A percentile compares a stretch with the other conserved stretches of the same genome.
phyloP scores from a whole-genome alignment of 371 early-diverging fungal genomes.

The Rhizomucor miehei region DNA sequence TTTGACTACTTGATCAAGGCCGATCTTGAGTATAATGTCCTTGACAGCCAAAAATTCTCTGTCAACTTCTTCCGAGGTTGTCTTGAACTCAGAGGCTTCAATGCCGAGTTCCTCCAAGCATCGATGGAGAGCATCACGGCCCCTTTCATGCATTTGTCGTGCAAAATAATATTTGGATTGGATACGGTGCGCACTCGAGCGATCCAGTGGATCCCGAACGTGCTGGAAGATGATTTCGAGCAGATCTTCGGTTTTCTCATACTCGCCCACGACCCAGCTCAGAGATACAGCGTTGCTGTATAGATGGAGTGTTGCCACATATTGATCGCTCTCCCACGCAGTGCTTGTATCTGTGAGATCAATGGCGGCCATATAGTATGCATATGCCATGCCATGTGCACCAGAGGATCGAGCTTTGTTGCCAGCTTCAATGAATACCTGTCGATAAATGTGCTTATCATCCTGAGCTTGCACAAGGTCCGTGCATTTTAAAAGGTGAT shows the following conservation, averaged over 20 bases:
- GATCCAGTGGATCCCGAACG: constrained; percentile 28
- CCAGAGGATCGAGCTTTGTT: constrained; percentile 35
- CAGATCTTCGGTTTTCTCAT: constrained; percentile 25
- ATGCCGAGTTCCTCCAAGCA: constrained; percentile 33
- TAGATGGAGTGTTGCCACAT: constrained; percentile 20
- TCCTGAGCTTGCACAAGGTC: constrained; percentile 18
- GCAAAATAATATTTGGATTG: constrained; percentile 34
- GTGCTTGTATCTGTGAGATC: constrained; percentile 6
- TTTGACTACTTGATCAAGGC: constrained; percentile 13
- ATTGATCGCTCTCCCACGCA: constrained; percentile 21
- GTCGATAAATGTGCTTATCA: constrained; percentile 19
- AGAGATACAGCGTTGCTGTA: constrained; percentile 31
- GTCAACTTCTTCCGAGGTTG: constrained; percentile 17
- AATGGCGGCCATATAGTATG: constrained; percentile 34
- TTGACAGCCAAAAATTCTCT: constrained; percentile 11
- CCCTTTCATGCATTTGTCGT: constrained; percentile 33
- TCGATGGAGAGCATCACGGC: constrained; percentile 15
- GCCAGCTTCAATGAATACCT: constrained; percentile 32
- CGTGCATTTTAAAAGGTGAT: constrained; percentile 38
- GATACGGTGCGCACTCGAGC: constrained; percentile 32
- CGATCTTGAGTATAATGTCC: constrained; percentile 13
- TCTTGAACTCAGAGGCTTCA: constrained; percentile 9
- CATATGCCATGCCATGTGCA: constrained; percentile 38
- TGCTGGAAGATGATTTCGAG: constrained; percentile 29
- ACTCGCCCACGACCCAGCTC: constrained; percentile 41